These are phyloP conservation scores for Candida sp. DNA, from an alignment of 1,139 yeast genomes.

Conservation along the genomic window DNA sequence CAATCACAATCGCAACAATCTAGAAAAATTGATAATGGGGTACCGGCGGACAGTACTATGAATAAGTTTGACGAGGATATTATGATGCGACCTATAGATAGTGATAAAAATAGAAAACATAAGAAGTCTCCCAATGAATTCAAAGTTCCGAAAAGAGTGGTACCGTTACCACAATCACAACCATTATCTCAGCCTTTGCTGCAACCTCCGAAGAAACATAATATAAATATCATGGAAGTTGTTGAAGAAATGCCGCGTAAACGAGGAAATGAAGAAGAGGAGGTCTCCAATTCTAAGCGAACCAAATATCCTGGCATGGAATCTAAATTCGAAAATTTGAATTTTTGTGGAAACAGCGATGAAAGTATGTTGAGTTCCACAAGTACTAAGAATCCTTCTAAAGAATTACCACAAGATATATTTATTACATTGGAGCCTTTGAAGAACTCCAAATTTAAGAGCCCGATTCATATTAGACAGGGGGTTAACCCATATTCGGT, in stretches of 20 bases:
- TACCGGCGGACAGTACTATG: slow-evolving; percentile 34
- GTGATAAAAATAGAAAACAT: slow-evolving; percentile 17
- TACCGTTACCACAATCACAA: slow-evolving; percentile 42
- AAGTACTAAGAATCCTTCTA: background rate
- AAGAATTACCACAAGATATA: background rate
- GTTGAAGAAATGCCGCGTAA: background rate
- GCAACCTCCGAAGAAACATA: slow-evolving; percentile 8
- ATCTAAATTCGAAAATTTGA: background rate
- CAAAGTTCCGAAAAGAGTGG: slow-evolving; percentile 42
- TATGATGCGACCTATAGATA: slow-evolving; percentile 43
- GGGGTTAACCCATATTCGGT: slow-evolving; percentile 61
- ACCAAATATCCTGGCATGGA: background rate
- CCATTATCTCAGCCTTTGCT: slow-evolving; percentile 14
- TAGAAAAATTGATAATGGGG: slow-evolving; percentile 49
- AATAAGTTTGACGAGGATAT: slow-evolving; percentile 44
- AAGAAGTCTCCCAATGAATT: slow-evolving; percentile 26
- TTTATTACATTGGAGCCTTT: slow-evolving; percentile 27
- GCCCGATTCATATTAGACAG: slow-evolving; percentile 56
- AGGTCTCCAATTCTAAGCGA: background rate
- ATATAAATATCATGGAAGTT: background rate
- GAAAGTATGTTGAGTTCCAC: background rate
- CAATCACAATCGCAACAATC: slow-evolving; percentile 69
- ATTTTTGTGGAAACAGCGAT: background rate
- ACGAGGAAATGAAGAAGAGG: background rate
- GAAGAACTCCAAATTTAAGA: slow-evolving; percentile 21